Conservation (phyloP, 2,329 filamentous ascomycete genomes). For the Metarhizium anisopliae region DNA sequence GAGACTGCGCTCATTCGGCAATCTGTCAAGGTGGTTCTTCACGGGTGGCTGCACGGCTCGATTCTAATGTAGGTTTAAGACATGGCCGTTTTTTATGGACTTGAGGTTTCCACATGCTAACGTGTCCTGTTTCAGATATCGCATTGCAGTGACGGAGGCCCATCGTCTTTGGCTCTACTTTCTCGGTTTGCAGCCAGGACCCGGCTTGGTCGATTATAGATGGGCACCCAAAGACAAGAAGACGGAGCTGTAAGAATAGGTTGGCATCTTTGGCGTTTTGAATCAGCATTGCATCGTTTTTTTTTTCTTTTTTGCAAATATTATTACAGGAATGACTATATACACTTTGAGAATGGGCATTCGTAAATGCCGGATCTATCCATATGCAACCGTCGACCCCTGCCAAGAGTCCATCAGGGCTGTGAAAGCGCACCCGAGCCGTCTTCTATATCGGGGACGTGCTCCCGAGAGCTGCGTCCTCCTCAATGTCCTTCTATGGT, state of each 20-base stretch:
- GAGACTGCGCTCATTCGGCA: conserved; percentile 58
- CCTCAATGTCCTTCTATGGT: too few relatives aligned
- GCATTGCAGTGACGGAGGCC: not conserved
- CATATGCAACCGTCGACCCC: too few relatives aligned
- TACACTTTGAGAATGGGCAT: too few relatives aligned
- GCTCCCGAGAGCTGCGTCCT: too few relatives aligned
- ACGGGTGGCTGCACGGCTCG: conserved; percentile 62
- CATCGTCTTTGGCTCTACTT: conserved; percentile 7
- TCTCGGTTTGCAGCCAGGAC: conserved; percentile 6
- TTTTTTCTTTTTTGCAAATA: not conserved
- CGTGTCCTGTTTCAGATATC: not conserved
- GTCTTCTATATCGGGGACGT: too few relatives aligned
- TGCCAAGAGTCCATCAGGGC: too few relatives aligned
- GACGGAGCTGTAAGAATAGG: not conserved
- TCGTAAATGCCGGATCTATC: too few relatives aligned
- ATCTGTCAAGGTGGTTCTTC: conserved; percentile 57
- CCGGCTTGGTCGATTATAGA: conserved; percentile 4
- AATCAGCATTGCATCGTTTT: not conserved
- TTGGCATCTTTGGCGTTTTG: not conserved
- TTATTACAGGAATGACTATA: too few relatives aligned
- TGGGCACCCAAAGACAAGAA: conserved; percentile 7
- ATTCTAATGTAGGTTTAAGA: conserved; percentile 54
- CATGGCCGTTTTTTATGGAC: not conserved
- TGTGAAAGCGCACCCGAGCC: too few relatives aligned
- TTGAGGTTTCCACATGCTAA: not conserved